Conservation (phyloP, 257 asterid species). For the Solanum appendiculatum region DNA sequence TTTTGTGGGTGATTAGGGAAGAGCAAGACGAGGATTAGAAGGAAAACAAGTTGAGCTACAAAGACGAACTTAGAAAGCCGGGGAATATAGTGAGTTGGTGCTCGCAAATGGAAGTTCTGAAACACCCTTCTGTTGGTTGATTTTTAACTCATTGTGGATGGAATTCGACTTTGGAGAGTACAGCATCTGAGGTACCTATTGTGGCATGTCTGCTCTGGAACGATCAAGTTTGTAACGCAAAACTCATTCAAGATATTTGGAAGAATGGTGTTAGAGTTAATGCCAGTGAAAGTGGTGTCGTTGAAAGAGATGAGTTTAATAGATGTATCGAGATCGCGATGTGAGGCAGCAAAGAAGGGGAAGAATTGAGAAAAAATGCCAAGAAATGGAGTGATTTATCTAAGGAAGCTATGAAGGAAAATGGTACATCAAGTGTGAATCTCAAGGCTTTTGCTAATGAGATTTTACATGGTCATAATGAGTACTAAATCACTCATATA, state of each 20-base stretch:
- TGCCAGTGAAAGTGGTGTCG: background rate
- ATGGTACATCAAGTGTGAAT: too few relatives aligned
- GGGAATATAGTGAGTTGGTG: constrained; percentile 19
- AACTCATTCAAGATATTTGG: constrained; percentile 20
- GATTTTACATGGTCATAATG: too few relatives aligned
- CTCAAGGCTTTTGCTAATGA: too few relatives aligned
- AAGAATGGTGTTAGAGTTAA: background rate
- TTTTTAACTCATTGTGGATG: constrained; percentile 32
- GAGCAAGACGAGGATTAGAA: background rate
- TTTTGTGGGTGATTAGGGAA: constrained; percentile 16
- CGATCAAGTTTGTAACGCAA: constrained; percentile 40
- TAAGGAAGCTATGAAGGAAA: too few relatives aligned
- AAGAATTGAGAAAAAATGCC: background rate
- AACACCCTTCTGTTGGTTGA: constrained; percentile 15
- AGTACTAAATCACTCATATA: too few relatives aligned
- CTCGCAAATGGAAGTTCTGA: constrained; percentile 12
- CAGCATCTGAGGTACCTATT: constrained; percentile 27
- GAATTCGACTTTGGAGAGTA: constrained; percentile 37
- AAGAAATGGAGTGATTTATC: too few relatives aligned
- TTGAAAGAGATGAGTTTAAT: constrained; percentile 14
- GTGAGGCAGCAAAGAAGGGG: constrained; percentile 9
- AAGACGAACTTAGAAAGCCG: background rate
- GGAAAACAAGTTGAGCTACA: background rate
- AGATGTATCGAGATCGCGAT: constrained; percentile 21
- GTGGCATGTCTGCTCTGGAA: constrained; percentile 38